These are phyloP conservation scores for Tolypocladium capitatum DNA, from an alignment of 2,329 filamentous ascomycete species.

Conservation along the genomic window DNA sequence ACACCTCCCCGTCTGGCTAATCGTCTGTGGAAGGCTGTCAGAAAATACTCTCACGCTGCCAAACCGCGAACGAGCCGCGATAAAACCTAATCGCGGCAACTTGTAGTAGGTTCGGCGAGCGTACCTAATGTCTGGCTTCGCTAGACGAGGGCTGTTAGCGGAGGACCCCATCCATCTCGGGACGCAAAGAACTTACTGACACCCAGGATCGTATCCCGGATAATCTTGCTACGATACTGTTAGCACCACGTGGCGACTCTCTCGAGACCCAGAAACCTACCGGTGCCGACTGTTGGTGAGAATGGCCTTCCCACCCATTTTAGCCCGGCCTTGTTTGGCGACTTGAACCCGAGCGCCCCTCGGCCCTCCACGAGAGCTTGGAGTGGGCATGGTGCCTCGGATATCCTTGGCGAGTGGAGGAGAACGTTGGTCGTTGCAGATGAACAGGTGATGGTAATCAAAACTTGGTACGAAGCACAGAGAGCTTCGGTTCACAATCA, in stretches of 20 bases:
- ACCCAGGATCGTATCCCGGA: constrained; percentile 6
- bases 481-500: neutral
- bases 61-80: no score
- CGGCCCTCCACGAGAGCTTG: neutral
- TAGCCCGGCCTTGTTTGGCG: neutral
- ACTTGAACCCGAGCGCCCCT: neutral
- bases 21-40: constrained; percentile 30
- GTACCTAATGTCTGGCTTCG: constrained; percentile 2
- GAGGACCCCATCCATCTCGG: neutral
- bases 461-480: no score
- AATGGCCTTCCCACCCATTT: constrained; percentile 1
- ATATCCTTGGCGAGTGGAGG: no score
- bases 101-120: neutral
- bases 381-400: neutral
- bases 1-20: constrained; percentile 65
- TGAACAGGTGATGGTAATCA: neutral
- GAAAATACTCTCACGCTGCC: neutral
- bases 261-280: neutral
- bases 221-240: constrained; percentile 6
- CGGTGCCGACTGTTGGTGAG: neutral
- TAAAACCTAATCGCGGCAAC: neutral
- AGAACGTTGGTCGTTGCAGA: neutral
- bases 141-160: neutral
- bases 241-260: neutral
- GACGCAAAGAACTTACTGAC: constrained; percentile 4